Percentiles rank a stretch among this genome's conserved stretches.
These are phyloP conservation scores for Ogataea thermomethanolica DNA, from an alignment of 805 yeast species.

Conservation along the genomic window DNA sequence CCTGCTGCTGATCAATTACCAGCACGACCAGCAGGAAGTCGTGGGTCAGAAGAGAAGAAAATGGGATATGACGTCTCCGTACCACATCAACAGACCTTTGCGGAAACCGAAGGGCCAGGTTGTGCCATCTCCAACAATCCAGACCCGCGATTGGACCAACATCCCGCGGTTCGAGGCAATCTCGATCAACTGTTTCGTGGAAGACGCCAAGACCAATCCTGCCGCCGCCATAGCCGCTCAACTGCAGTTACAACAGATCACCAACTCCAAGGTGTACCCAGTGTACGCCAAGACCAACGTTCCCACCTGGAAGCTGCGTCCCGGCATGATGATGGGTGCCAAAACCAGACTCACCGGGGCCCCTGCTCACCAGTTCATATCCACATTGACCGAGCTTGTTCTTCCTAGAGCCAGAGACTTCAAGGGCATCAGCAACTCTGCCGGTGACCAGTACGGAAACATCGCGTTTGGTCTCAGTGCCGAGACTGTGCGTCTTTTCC, in stretches of 20 bases:
- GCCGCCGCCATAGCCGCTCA: constrained; percentile 74
- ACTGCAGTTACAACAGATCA: constrained; percentile 84
- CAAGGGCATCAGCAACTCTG: constrained; percentile 65
- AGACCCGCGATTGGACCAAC: constrained; percentile 62
- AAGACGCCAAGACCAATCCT: constrained; percentile 63
- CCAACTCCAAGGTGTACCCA: constrained; percentile 80
- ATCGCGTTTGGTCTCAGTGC: constrained; percentile 79
- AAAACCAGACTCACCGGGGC: constrained; percentile 73
- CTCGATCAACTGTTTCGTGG: constrained; percentile 71
- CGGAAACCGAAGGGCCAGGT: constrained; percentile 73
- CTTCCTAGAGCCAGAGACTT: constrained; percentile 90
- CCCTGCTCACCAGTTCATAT: constrained; percentile 78
- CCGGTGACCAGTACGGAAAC: constrained; percentile 86
- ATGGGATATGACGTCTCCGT: constrained; percentile 89
- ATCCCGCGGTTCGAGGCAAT: constrained; percentile 71
- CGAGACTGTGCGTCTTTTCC: constrained; percentile 77
- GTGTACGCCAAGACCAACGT: constrained; percentile 75
- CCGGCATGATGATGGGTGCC: constrained; percentile 90
- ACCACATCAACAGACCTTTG: constrained; percentile 77
- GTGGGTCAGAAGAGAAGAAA: constrained; percentile 70
- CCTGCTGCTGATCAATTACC: constrained; percentile 70
- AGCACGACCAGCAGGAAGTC: constrained; percentile 53
- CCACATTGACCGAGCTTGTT: constrained; percentile 87
- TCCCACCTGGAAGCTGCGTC: constrained; percentile 81
- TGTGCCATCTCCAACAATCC: constrained; percentile 70